Percentiles rank a stretch among this genome's conserved stretches.
Conservation (phyloP, 257 asterid genomes). For the Solanum etuberosum region DNA sequence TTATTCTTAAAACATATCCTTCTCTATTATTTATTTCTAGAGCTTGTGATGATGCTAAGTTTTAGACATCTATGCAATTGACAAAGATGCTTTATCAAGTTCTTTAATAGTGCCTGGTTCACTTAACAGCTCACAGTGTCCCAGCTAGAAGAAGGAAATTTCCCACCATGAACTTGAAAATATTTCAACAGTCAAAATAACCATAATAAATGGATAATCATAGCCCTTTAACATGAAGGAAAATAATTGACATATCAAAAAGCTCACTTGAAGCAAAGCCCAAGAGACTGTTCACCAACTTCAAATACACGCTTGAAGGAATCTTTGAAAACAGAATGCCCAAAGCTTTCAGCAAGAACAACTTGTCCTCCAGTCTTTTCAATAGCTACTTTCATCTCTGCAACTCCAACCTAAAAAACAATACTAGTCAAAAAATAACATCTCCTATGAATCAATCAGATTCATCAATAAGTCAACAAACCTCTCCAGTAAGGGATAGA, state of each 20-base stretch:
- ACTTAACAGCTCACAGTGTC: not conserved
- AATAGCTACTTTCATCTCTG: constrained; percentile 97
- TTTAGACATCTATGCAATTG: not conserved
- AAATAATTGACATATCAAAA: not conserved
- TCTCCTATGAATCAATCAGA: not conserved
- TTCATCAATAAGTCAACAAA: not conserved
- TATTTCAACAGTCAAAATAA: not conserved
- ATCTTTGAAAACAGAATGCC: constrained; percentile 94
- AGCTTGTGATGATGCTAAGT: not conserved
- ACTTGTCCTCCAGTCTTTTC: constrained; percentile 96
- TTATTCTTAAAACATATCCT: not conserved
- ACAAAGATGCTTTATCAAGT: not conserved
- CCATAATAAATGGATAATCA: not conserved
- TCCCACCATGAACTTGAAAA: not conserved
- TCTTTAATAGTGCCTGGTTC: not conserved
- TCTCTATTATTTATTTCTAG: not conserved
- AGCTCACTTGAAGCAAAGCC: constrained; percentile 88
- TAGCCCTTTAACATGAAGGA: not conserved
- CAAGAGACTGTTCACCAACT: constrained; percentile 85
- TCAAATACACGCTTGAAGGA: constrained; percentile 80
- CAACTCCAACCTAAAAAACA: constrained; percentile 78
- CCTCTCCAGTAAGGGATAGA: not conserved
- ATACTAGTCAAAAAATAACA: not conserved
- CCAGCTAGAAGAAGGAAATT: not conserved
- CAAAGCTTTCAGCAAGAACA: constrained; percentile 93